A percentile compares a stretch with the other conserved stretches of the same genome.
Conservation (phyloP, 164 flowering plant genomes). For the Hamamelis virginiana region DNA sequence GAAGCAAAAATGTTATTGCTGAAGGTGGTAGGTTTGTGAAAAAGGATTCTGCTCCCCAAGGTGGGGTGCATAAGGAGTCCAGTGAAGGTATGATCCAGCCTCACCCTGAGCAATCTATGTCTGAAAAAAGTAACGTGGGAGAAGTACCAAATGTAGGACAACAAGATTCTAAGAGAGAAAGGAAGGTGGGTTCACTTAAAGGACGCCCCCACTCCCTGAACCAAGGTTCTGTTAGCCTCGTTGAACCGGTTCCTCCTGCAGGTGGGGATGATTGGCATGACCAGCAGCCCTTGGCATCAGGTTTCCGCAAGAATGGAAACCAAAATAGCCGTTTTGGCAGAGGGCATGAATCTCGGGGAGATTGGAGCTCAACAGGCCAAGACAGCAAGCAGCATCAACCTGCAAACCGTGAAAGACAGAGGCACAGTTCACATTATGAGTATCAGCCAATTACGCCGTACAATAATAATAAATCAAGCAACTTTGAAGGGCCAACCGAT, state of each 20-base stretch:
- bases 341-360: constrained; percentile 55
- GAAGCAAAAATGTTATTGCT: constrained; percentile 24
- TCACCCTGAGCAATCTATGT: constrained; percentile 21
- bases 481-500: constrained; percentile 34
- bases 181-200: constrained; percentile 31
- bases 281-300: constrained; percentile 37
- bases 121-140: constrained; percentile 20
- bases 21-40: constrained; percentile 31
- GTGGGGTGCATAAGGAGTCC: constrained; percentile 14
- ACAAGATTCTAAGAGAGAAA: constrained; percentile 42
- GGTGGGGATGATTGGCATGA: constrained; percentile 31
- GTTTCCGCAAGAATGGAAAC: constrained; percentile 49
- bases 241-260: constrained; percentile 29
- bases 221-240: constrained; percentile 19
- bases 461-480: constrained; percentile 29
- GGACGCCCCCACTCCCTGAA: constrained; percentile 35
- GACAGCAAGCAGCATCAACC: constrained; percentile 48
- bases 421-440: constrained; percentile 60
- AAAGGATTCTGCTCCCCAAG: constrained; percentile 33
- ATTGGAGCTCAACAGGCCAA: constrained; percentile 39
- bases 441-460: constrained; percentile 72
- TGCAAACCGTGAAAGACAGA: constrained; percentile 48
- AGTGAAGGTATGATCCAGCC: constrained; percentile 16
- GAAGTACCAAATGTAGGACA: constrained; percentile 22
- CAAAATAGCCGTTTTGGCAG: constrained; percentile 44